Base-by-base conservation (phyloP, 345 rosid genomes). In the Limnanthes douglasii region DNA sequence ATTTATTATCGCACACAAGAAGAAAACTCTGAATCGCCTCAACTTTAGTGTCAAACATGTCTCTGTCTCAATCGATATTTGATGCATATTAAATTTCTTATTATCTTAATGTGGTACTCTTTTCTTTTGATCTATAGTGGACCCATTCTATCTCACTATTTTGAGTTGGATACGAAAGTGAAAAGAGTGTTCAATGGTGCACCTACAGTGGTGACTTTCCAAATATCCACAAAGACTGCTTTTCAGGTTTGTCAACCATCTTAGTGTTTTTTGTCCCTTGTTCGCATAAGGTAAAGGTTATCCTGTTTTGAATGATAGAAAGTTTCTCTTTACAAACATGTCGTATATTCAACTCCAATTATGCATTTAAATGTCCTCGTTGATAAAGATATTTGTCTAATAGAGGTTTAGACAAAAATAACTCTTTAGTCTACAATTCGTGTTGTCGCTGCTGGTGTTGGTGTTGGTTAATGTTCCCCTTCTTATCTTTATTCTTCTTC, bases 1-100 rank as follows among this genome's bases (percentile, higher is more conserved):
- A 17, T 85, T 85, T 70, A 62, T 92, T 32, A 73, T 92, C 32
- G 97, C 78, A 7, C 84, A 83, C 64, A 83, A 88, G 86, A 83
- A 88, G 66, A 93, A 81, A 13, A 50, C 86, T 34, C 76, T 71
- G 47, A 67, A 51, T 43, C 41, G 90, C 41, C 86, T 78, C 66
- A 92, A 75, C 52, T 71, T 93, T 25, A 94, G 95, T 40, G 62
- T 65, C 33, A 94, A 92, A 43, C 93, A 83, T 21, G 84, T 92
- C 72, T 49, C 53, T 15, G 93, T 92, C 48, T 67, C 94, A 19
- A 47, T 71, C 39, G 94, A 92, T 39, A 3, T 21, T 23, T 22
- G 11, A 11, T n/a, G 21, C 9, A n/a, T 11, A 16, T 24, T 4
- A 10, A 9, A 1, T 14, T 0, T 21, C 8, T 11, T 14, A 22